phyloP scores from a whole-genome alignment of 345 rosid genomes.

The Lepidium aucheri region DNA sequence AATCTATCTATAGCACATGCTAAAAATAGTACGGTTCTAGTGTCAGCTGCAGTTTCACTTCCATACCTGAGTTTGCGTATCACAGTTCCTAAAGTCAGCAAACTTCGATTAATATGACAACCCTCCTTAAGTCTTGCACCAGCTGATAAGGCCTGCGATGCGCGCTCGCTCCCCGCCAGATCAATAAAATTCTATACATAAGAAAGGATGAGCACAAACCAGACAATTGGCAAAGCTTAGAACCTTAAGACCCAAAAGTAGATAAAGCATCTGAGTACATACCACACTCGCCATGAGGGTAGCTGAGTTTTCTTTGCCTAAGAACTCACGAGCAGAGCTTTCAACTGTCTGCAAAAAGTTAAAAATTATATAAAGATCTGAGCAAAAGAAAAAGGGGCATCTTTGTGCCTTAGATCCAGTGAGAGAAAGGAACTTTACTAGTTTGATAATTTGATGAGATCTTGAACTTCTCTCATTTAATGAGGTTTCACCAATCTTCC shows the following conservation, averaged over 20 bases:
- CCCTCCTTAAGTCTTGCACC: slow-evolving; percentile 96
- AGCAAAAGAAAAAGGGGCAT: background rate
- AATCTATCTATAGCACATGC: background rate
- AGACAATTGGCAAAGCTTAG: background rate
- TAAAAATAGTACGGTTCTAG: background rate
- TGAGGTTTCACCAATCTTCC: slow-evolving; percentile 86
- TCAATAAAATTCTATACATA: slow-evolving; percentile 77
- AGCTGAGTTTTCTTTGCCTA: slow-evolving; percentile 87
- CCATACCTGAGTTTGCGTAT: slow-evolving; percentile 89
- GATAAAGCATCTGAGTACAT: slow-evolving; percentile 17
- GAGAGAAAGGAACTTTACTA: slow-evolving; percentile 36
- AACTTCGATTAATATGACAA: slow-evolving; percentile 94
- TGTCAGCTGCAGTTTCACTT: background rate
- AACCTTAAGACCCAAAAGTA: background rate
- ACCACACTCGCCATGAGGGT: slow-evolving; percentile 94
- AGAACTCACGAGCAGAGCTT: slow-evolving; percentile 91
- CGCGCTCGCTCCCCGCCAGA: slow-evolving; percentile 97
- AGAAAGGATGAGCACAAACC: slow-evolving; percentile 7
- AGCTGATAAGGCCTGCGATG: slow-evolving; percentile 84
- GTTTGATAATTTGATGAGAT: slow-evolving; percentile 96
- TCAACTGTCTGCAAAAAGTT: slow-evolving; percentile 60
- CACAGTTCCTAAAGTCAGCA: slow-evolving; percentile 88
- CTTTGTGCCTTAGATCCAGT: slow-evolving; percentile 1
- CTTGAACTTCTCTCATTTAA: slow-evolving; percentile 95
- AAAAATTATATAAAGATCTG: background rate